phyloP scores from a whole-genome alignment of 352 stramenopile species.

The Pythium graminicola region DNA sequence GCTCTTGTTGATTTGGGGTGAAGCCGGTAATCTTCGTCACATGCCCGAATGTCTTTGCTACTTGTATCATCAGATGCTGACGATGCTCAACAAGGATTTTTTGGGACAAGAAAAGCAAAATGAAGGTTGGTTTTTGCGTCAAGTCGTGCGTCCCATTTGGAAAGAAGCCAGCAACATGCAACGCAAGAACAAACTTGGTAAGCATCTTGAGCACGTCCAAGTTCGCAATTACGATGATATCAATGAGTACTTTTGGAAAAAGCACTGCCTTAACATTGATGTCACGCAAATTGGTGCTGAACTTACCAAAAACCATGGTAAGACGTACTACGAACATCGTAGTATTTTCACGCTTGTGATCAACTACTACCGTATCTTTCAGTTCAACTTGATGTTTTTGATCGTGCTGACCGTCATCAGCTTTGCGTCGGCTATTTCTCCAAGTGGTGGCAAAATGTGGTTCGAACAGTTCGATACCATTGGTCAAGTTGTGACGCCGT shows the following conservation, averaged over 20 bases:
- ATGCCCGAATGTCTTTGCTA: conserved; percentile 89
- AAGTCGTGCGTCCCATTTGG: conserved; percentile 73
- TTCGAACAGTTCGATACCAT: conserved; percentile 33
- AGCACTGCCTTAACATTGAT: conserved; percentile 56
- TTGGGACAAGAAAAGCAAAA: conserved; percentile 41
- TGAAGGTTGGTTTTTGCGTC: conserved; percentile 55
- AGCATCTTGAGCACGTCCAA: conserved; percentile 63
- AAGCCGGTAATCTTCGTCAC: conserved; percentile 79
- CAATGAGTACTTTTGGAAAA: conserved; percentile 86
- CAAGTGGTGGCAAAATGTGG: conserved; percentile 25
- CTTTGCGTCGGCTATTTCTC: conserved; percentile 27
- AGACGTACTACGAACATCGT: conserved; percentile 85
- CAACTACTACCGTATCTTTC: conserved; percentile 31
- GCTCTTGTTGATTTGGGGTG: conserved; percentile 78
- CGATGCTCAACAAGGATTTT: conserved; percentile 49
- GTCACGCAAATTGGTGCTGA: conserved; percentile 56
- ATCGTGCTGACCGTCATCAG: conserved; percentile 27
- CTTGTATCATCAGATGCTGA: conserved; percentile 70
- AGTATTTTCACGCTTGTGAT: conserved; percentile 55
- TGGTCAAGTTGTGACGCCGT: conserved; percentile 29
- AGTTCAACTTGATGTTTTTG: conserved; percentile 51
- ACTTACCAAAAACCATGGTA: conserved; percentile 51
- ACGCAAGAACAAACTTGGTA: conserved; percentile 21
- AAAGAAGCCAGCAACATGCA: conserved; percentile 70
- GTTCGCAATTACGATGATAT: conserved; percentile 86